Conservation (phyloP, 139 green algal genomes). For the Dunaliella primolecta region DNA sequence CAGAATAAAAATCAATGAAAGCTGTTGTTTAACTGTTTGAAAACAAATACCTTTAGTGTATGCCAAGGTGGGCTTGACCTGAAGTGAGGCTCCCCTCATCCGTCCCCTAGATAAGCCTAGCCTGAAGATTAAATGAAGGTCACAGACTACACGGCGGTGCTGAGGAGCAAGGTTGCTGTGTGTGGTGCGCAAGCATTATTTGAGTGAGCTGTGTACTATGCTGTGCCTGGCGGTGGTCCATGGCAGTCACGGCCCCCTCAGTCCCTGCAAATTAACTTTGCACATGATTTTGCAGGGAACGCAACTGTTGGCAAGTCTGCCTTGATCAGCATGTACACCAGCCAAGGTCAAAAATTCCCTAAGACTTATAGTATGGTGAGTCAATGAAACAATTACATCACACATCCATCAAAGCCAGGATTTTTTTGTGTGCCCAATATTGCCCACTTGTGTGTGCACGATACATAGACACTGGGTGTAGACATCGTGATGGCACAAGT, state of each 20-base stretch:
- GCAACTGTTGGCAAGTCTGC: constrained; percentile 34
- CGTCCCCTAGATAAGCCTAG: too few relatives aligned
- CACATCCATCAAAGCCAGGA: neutral
- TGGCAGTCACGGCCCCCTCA: too few relatives aligned
- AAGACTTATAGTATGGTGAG: constrained; percentile 44
- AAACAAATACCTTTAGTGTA: too few relatives aligned
- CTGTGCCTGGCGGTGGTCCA: neutral
- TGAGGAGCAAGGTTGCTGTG: constrained; percentile 49
- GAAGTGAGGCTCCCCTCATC: too few relatives aligned
- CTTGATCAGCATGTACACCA: constrained; percentile 44
- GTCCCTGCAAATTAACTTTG: too few relatives aligned
- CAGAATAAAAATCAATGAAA: too few relatives aligned
- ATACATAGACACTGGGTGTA: constrained; percentile 32
- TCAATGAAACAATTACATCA: neutral
- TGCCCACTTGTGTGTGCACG: neutral
- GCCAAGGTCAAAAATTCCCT: constrained; percentile 38
- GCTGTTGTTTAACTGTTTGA: too few relatives aligned
- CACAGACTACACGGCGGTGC: constrained; percentile 31
- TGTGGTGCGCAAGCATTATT: constrained; percentile 19
- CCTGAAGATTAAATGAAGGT: constrained; percentile 28
- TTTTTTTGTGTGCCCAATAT: neutral
- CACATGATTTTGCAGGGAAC: too few relatives aligned
- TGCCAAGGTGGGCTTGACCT: too few relatives aligned
- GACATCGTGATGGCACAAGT: constrained; percentile 33
- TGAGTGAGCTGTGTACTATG: neutral